Percentiles rank a stretch among this genome's conserved stretches.
Evolutionary conservation across 164 flowering plant species (phyloP).

Genomic region (Berberis thunbergii): DNA sequence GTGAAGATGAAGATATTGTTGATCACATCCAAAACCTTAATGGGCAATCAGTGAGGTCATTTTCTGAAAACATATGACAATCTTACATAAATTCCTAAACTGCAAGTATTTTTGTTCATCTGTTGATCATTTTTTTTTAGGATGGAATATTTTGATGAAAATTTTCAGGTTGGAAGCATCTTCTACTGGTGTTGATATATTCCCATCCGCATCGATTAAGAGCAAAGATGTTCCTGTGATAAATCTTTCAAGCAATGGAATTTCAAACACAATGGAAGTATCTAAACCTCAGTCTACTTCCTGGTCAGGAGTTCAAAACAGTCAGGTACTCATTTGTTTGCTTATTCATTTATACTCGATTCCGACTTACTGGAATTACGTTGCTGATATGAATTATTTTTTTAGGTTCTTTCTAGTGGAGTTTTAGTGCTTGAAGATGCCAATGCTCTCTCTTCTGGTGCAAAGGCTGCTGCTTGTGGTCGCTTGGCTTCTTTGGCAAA

Average conservation of each 20-base stretch:
- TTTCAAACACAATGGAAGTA: constrained; percentile 16
- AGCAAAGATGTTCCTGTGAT: constrained; percentile 12
- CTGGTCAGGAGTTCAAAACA: constrained; percentile 20
- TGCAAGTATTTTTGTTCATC: background rate
- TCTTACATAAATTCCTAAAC: background rate
- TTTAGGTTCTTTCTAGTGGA: constrained; percentile 32
- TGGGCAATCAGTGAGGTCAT: constrained; percentile 70
- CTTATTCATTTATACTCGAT: constrained; percentile 2
- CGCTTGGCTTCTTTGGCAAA: constrained; percentile 63
- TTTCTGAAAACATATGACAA: constrained; percentile 4
- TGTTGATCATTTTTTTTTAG: background rate
- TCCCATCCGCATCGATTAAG: constrained; percentile 22
- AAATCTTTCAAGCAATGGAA: constrained; percentile 21
- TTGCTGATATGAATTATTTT: background rate
- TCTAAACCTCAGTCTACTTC: constrained; percentile 18
- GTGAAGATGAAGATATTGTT: constrained; percentile 81
- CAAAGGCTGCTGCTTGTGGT: constrained; percentile 90
- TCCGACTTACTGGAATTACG: background rate
- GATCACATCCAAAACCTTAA: constrained; percentile 33
- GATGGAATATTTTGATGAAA: constrained; percentile 1
- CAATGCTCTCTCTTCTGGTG: constrained; percentile 51
- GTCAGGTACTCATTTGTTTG: constrained; percentile 27
- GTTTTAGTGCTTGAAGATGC: constrained; percentile 64
- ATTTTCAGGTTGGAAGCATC: constrained; percentile 75
- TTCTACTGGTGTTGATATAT: constrained; percentile 45